Evolutionary conservation across 208 protist species (phyloP).

Genomic region (Crithidia acanthocephali): DNA sequence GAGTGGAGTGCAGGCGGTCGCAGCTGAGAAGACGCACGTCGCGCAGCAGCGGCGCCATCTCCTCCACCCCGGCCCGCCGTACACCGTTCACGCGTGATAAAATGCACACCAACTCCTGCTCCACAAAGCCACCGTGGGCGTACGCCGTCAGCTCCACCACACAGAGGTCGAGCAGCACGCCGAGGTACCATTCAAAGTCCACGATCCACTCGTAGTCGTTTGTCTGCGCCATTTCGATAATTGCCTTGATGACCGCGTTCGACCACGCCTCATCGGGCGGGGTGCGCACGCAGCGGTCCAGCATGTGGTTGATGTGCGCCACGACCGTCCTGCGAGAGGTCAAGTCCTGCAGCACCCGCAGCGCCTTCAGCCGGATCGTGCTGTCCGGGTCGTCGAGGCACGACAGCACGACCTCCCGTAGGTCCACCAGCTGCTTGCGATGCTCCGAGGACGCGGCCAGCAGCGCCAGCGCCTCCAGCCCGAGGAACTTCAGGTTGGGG

Average conservation of each 20-base stretch:
- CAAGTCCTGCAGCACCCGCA: constrained; percentile 94
- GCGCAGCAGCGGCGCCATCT: constrained; percentile 58
- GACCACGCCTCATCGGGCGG: constrained; percentile 90
- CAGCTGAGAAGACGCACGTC: constrained; percentile 51
- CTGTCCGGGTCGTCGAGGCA: constrained; percentile 97
- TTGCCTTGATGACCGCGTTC: constrained; percentile 91
- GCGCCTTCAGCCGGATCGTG: constrained; percentile 95
- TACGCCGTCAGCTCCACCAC: constrained; percentile 63
- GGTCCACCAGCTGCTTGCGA: constrained; percentile 92
- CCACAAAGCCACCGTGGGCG: constrained; percentile 87
- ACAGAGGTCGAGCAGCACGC: constrained; percentile 93
- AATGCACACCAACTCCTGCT: constrained; percentile 94
- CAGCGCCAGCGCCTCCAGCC: constrained; percentile 94
- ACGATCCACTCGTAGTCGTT: constrained; percentile 92
- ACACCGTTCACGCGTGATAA: constrained; percentile 94
- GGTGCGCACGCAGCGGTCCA: constrained; percentile 60
- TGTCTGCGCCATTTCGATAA: constrained; percentile 78
- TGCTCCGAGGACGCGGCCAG: constrained; percentile 85
- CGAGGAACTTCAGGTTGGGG: constrained; percentile 99
- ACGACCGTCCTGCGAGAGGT: constrained; percentile 93
- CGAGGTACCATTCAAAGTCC: constrained; percentile 98
- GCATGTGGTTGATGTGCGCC: constrained; percentile 78
- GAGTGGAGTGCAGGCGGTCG: constrained; percentile 57
- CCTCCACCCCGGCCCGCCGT: constrained; percentile 70
- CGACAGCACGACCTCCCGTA: constrained; percentile 90